Evolutionary conservation across 345 rosid species (phyloP).

Genomic region (Balakata baccata): DNA sequence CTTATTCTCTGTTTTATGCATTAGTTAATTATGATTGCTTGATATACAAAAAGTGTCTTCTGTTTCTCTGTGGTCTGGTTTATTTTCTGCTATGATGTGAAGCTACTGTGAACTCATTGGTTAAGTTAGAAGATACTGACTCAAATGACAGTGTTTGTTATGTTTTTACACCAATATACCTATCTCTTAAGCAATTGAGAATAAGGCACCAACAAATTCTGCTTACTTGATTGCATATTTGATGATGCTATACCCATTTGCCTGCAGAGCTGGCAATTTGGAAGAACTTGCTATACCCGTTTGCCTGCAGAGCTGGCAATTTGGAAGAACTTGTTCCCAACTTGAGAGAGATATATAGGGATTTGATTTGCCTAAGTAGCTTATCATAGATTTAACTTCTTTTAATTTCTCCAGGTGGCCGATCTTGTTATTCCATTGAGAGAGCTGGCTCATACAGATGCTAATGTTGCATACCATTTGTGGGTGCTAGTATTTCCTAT

Average conservation of each 20-base stretch:
- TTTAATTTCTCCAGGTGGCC: constrained; percentile 52
- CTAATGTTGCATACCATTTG: constrained; percentile 93
- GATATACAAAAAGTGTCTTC: background rate
- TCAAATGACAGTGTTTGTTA: background rate
- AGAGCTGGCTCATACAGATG: constrained; percentile 92
- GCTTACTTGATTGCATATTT: background rate
- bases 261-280: background rate
- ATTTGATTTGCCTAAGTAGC: background rate
- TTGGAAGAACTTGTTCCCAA: background rate
- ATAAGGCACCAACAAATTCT: background rate
- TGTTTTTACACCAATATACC: background rate
- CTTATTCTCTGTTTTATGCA: background rate
- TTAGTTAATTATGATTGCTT: background rate
- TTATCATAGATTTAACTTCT: background rate
- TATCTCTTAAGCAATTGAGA: background rate
- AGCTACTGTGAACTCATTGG: background rate
- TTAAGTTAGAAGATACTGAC: background rate
- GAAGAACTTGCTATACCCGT: background rate
- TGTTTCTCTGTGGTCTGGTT: background rate
- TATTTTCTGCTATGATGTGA: background rate
- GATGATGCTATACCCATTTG: background rate
- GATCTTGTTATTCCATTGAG: constrained; percentile 88
- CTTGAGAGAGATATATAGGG: background rate
- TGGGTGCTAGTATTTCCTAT: constrained; percentile 99
- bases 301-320: background rate